Evolutionary conservation across 2,329 filamentous ascomycete genomes (phyloP).

Genomic region (Verruconis gallopava): DNA sequence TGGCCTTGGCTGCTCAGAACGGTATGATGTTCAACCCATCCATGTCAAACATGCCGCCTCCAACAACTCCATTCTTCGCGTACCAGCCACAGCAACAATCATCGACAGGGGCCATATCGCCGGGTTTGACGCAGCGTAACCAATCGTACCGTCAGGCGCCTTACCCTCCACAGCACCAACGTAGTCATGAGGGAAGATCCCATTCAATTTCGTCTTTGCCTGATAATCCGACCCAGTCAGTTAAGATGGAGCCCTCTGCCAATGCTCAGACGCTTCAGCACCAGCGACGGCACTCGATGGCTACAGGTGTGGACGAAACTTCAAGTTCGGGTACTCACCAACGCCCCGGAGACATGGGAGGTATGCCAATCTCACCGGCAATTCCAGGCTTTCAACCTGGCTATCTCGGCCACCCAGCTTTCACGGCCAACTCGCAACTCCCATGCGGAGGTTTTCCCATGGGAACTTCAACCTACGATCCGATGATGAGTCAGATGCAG

Average conservation of each 20-base stretch:
- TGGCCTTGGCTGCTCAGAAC: conserved; percentile 2
- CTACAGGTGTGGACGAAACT: background rate
- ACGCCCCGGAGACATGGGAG: background rate
- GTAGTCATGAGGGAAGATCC: background rate
- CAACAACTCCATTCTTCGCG: conserved; percentile 6
- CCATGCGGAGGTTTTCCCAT: background rate
- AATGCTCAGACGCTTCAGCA: background rate
- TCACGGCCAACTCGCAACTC: conserved; percentile 1
- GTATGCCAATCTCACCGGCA: background rate
- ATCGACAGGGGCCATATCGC: background rate
- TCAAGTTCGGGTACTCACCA: background rate
- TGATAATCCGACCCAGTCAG: background rate
- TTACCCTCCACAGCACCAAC: conserved; percentile 4
- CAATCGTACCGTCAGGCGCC: conserved; percentile 1
- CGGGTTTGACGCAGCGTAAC: background rate
- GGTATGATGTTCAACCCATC: background rate
- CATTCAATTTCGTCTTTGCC: background rate
- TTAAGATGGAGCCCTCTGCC: too few relatives aligned
- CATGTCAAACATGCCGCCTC: conserved; percentile 4
- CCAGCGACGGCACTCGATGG: background rate
- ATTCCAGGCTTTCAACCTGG: background rate
- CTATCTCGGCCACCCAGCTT: background rate
- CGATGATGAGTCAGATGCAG: conserved; percentile 1
- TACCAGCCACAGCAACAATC: conserved; percentile 7
- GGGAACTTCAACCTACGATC: conserved; percentile 6